Evolutionary conservation across 306 rosid genomes (phyloP).

Genomic region (Cucurbita moschata): DNA sequence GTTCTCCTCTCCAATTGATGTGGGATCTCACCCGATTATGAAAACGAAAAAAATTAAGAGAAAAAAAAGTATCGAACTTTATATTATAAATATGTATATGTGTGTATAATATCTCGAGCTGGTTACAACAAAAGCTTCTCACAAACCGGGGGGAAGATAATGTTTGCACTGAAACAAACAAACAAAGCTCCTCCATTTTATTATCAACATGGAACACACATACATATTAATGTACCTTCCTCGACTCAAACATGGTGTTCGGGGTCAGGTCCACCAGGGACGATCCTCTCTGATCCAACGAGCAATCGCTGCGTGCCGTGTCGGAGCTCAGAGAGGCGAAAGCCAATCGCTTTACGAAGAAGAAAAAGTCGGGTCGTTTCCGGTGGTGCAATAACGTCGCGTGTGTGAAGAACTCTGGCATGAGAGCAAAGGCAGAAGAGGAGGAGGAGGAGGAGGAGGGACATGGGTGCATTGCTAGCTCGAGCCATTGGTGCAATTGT

Average conservation of each 20-base stretch:
- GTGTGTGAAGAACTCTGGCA: neutral
- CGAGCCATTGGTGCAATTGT: neutral
- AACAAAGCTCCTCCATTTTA: neutral
- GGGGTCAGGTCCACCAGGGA: conserved; percentile 1
- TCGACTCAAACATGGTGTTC: neutral
- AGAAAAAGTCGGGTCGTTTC: neutral
- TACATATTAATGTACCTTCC: neutral
- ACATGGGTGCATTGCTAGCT: neutral
- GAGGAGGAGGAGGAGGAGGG: neutral
- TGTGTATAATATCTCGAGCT: neutral
- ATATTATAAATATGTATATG: neutral
- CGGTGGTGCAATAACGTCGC: neutral
- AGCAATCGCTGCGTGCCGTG: neutral
- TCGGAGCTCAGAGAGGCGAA: neutral
- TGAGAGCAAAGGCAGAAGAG: neutral
- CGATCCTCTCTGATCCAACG: neutral
- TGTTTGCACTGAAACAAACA: neutral
- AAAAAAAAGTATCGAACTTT: neutral
- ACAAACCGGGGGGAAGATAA: neutral
- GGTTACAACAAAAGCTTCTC: neutral
- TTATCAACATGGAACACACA: neutral
- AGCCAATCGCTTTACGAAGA: neutral
- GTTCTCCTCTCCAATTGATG: too few relatives aligned
- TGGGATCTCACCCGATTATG: too few relatives aligned
- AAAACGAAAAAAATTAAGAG: too few relatives aligned